Evolutionary conservation across 768 basidiomycete genomes (phyloP).

Genomic region (Auriscalpium microsporum): DNA sequence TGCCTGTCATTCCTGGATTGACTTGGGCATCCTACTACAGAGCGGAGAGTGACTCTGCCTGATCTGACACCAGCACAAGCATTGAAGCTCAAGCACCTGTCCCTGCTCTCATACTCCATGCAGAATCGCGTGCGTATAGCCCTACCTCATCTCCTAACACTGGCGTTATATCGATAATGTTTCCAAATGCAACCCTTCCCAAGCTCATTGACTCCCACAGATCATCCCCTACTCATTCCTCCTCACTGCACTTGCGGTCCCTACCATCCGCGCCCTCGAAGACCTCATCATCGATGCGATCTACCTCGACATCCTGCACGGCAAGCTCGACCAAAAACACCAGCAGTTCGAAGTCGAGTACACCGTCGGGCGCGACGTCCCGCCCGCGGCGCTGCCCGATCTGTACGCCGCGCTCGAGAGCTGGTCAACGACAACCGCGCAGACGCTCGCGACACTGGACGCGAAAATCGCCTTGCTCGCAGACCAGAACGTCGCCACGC

Average conservation of each 20-base stretch:
- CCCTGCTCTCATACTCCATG: constrained; percentile 77
- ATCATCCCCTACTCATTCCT: constrained; percentile 77
- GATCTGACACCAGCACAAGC: constrained; percentile 63
- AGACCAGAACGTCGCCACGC: constrained; percentile 31
- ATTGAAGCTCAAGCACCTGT: constrained; percentile 87
- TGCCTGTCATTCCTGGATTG: neutral
- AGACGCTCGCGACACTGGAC: constrained; percentile 67
- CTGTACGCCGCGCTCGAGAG: constrained; percentile 54
- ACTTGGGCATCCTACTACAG: constrained; percentile 28
- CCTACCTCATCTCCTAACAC: neutral
- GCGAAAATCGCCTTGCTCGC: constrained; percentile 54
- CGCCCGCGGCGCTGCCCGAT: constrained; percentile 55
- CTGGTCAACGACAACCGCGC: constrained; percentile 63
- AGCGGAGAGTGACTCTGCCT: constrained; percentile 58
- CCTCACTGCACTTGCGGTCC: constrained; percentile 61
- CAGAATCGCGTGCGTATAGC: constrained; percentile 56
- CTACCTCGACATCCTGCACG: constrained; percentile 82
- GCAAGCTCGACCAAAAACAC: constrained; percentile 89
- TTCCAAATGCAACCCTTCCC: neutral
- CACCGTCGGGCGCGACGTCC: constrained; percentile 88
- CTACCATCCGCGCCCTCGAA: constrained; percentile 81
- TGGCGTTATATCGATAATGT: too few relatives aligned
- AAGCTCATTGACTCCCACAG: constrained; percentile 27
- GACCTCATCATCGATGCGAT: constrained; percentile 97
- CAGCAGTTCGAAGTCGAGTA: constrained; percentile 87